Conservation (phyloP, 768 basidiomycete species). For the Chlorophyllum brunneum region DNA sequence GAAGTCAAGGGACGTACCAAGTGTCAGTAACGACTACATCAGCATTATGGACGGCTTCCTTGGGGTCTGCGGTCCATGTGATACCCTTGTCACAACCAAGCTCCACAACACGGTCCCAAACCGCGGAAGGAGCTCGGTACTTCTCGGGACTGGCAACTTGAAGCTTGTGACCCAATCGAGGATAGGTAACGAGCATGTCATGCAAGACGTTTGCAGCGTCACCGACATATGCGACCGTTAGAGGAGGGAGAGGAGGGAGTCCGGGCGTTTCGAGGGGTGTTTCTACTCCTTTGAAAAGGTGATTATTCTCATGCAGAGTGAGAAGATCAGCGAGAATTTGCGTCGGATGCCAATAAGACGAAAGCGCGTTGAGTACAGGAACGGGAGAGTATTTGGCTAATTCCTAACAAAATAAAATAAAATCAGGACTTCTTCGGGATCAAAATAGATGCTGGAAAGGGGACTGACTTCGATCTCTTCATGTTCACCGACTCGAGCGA, state of each 20-base stretch:
- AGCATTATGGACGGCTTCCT: constrained; percentile 83
- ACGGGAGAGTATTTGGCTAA: constrained; percentile 87
- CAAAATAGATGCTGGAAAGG: neutral
- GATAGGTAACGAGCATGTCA: constrained; percentile 95
- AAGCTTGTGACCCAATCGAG: constrained; percentile 83
- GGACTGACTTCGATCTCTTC: constrained; percentile 80
- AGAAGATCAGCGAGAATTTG: constrained; percentile 92
- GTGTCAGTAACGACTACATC: constrained; percentile 98
- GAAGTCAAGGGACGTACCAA: constrained; percentile 53
- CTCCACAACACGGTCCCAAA: constrained; percentile 80
- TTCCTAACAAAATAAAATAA: constrained; percentile 49
- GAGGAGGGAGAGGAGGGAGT: constrained; percentile 58
- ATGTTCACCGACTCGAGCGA: constrained; percentile 93
- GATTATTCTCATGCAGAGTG: constrained; percentile 76
- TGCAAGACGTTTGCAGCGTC: constrained; percentile 95
- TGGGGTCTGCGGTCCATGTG: constrained; percentile 73
- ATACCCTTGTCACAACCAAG: constrained; percentile 71
- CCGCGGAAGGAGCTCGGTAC: constrained; percentile 67
- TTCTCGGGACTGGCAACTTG: constrained; percentile 78
- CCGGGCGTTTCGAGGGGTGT: constrained; percentile 16
- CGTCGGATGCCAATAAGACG: constrained; percentile 94
- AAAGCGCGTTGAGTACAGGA: constrained; percentile 95
- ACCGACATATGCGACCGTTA: constrained; percentile 91
- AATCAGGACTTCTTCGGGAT: neutral
- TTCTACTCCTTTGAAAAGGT: constrained; percentile 40